Conservation (phyloP, 192 early-diverging fungal species). For the Coemansia erecta region DNA sequence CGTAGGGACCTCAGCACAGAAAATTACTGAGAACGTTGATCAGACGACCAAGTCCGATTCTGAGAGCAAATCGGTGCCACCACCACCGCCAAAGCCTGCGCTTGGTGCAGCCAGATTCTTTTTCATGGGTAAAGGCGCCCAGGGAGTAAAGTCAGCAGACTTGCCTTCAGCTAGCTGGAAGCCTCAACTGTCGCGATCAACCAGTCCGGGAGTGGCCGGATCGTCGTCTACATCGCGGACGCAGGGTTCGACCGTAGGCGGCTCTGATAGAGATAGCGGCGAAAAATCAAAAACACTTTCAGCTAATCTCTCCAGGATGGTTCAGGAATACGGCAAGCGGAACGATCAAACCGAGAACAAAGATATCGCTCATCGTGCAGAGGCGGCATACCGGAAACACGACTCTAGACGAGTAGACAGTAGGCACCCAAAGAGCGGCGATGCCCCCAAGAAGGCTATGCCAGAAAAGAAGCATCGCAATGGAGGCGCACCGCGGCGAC, state of each 20-base stretch:
- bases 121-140: conserved; percentile 8
- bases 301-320: background rate
- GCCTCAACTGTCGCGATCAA: background rate
- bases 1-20: background rate
- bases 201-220: background rate
- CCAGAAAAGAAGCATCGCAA: conserved; percentile 7
- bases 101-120: conserved; percentile 12
- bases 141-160: background rate
- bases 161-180: conserved; percentile 13
- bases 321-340: conserved; percentile 1
- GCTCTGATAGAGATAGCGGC: background rate
- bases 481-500: conserved; percentile 9
- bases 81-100: background rate
- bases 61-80: too few species aligned
- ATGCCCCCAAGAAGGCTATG: background rate
- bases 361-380: background rate
- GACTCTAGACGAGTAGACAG: background rate
- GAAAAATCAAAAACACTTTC: background rate
- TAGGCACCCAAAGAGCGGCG: background rate
- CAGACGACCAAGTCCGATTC: background rate
- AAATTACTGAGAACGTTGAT: background rate
- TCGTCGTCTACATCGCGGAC: background rate
- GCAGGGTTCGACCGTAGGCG: background rate
- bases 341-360: background rate
- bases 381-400: conserved; percentile 6